phyloP scores from a whole-genome alignment of 2,329 filamentous ascomycete species.

The Colletotrichum neosansevieriae region DNA sequence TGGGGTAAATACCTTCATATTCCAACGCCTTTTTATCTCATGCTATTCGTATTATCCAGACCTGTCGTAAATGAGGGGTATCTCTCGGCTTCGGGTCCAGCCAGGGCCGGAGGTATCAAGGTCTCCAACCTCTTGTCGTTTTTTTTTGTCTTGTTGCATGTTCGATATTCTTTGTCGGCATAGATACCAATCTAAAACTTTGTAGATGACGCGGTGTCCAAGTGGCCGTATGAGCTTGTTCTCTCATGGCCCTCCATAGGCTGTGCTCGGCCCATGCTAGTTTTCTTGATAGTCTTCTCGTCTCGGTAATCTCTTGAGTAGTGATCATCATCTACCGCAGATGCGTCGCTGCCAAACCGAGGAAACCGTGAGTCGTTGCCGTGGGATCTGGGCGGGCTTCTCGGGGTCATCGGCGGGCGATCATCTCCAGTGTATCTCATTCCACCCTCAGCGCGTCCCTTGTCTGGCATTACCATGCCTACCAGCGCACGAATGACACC shows the following conservation, averaged over 20 bases:
- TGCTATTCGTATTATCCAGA: slow-evolving; percentile 31
- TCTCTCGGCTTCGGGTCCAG: slow-evolving; percentile 42
- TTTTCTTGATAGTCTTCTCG: slow-evolving; percentile 45
- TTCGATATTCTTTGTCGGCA: background rate
- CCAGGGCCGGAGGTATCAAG: slow-evolving; percentile 33
- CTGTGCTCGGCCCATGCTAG: slow-evolving; percentile 42
- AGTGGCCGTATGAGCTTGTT: slow-evolving; percentile 51
- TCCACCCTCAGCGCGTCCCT: slow-evolving; percentile 71
- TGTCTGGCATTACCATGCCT: slow-evolving; percentile 70
- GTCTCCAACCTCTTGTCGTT: slow-evolving; percentile 18
- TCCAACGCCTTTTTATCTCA: slow-evolving; percentile 27
- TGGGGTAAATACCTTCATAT: slow-evolving; percentile 10
- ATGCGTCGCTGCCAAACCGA: slow-evolving; percentile 36
- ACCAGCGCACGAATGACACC: slow-evolving; percentile 76
- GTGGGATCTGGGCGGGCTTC: slow-evolving; percentile 41
- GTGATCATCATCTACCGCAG: slow-evolving; percentile 42
- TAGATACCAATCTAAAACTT: slow-evolving; percentile 31
- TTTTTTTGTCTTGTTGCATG: background rate
- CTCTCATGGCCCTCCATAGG: slow-evolving; percentile 49
- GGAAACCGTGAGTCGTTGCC: slow-evolving; percentile 35
- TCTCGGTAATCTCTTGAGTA: slow-evolving; percentile 42
- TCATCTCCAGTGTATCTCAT: slow-evolving; percentile 51
- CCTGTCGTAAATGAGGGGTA: slow-evolving; percentile 40
- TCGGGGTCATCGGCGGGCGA: slow-evolving; percentile 46
- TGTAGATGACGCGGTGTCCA: slow-evolving; percentile 44